Conservation (phyloP, 2,329 filamentous ascomycete genomes). For the Microdochium nivale region DNA sequence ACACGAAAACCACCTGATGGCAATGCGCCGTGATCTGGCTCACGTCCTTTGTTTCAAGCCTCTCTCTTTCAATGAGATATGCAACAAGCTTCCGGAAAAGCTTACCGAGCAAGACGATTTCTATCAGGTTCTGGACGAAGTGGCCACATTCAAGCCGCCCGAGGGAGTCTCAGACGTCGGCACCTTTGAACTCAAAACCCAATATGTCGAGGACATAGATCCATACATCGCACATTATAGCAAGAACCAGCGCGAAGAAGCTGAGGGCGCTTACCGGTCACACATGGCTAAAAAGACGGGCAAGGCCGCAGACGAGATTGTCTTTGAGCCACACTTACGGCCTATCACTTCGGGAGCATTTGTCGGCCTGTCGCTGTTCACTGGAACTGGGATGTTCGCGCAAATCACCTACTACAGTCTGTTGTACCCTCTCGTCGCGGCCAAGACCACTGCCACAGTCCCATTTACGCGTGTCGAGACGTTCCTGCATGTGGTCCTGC, state of each 20-base stretch:
- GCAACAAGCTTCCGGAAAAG: conserved; percentile 76
- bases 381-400: conserved; percentile 74
- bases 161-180: conserved; percentile 90
- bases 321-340: conserved; percentile 80
- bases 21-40: conserved; percentile 80
- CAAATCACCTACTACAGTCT: conserved; percentile 87
- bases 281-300: conserved; percentile 83
- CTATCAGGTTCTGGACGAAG: conserved; percentile 72
- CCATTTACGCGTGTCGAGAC: conserved; percentile 79
- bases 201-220: conserved; percentile 82
- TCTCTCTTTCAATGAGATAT: conserved; percentile 87
- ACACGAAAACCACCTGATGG: conserved; percentile 53
- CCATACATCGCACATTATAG: conserved; percentile 95
- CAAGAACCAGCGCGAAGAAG: conserved; percentile 94
- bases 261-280: conserved; percentile 79
- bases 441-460: conserved; percentile 62
- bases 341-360: conserved; percentile 73
- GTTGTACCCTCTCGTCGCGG: conserved; percentile 66
- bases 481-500: conserved; percentile 84
- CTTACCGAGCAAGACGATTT: conserved; percentile 86
- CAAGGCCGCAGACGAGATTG: conserved; percentile 71
- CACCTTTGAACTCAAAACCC: conserved; percentile 83
- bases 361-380: conserved; percentile 67
- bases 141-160: conserved; percentile 81
- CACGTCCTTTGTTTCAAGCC: conserved; percentile 96